Percentiles rank a stretch among this genome's conserved stretches.
Evolutionary conservation across 306 rosid species (phyloP).

Genomic region (Begonia peltatifolia): DNA sequence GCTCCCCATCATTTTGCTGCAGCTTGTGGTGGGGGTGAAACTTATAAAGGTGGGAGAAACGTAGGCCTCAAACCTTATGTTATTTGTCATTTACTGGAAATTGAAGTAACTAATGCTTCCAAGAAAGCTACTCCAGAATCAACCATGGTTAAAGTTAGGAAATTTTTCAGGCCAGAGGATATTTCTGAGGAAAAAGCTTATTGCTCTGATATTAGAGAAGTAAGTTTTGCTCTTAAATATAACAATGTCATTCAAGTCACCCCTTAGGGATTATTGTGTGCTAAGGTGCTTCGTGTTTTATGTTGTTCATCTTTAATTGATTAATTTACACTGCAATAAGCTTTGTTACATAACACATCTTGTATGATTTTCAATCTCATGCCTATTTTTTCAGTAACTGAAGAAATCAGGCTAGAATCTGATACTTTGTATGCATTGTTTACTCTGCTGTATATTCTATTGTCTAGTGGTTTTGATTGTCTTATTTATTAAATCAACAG

Average conservation of each 20-base stretch:
- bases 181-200: conserved; percentile 57
- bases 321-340: no score
- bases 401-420: no score
- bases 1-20: conserved; percentile 46
- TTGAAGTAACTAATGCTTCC: conserved; percentile 31
- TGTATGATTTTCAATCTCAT: no score
- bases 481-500: conserved; percentile 10
- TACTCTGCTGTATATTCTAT: background rate
- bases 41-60: conserved; percentile 66
- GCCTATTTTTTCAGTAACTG: no score
- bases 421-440: no score
- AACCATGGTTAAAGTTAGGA: conserved; percentile 59
- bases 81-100: conserved; percentile 68
- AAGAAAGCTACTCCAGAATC: conserved; percentile 30
- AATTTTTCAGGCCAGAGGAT: conserved; percentile 89
- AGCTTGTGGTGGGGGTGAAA: conserved; percentile 38
- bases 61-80: conserved; percentile 73
- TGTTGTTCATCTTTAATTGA: no score
- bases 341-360: no score
- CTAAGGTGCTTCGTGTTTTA: no score
- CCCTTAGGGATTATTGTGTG: background rate
- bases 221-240: conserved; percentile 6
- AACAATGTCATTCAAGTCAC: background rate
- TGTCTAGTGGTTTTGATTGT: background rate
- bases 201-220: conserved; percentile 39